Base-by-base conservation (phyloP, 1,284 basidiomycete genomes). In the Trametes sp. region DNA sequence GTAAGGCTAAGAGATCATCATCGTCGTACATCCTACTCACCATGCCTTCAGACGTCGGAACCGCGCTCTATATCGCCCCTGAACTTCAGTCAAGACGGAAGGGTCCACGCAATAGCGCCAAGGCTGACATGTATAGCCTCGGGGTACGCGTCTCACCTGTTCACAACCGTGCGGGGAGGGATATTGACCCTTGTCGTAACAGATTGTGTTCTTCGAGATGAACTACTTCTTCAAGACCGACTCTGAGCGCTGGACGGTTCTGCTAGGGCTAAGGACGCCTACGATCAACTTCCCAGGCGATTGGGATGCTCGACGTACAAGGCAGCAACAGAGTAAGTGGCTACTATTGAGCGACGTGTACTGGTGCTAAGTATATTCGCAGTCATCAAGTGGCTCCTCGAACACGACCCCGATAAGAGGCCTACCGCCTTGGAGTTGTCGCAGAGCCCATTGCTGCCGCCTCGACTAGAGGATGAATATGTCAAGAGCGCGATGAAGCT, bases 191-290 rank as follows among this genome's bases (percentile, higher is more conserved):
- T 45, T 24, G 14, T n/a, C 50, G 23, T 16, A 1, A 19, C 35
- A 94, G 90, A 90, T 98, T 70, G 96, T 98, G 29, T 97, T 98
- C 77, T 98, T 98, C 73, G 96, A 98, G 80, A 98, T 98, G 95
- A 95, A 96, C 74, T 95, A 92, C 80, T 71, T 76, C 23, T 97
- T 98, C 78, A 82, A 85, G n/a, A 98, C 96, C 0, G 89, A 87
- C 2, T 87, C 94, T 57, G 96, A 98, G 74, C 88, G 96, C 16
- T 92, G 94, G 48, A 85, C 85, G 3, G 93, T 96, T 19, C 84
- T 98, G 19, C 48, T 49, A 16, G 48, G 48, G 16, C 16, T 7
- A 90, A 92, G 65, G 87, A 89, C 53, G 75, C 98, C 36, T 82
- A 96, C 13, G 87, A 86, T 97, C 41, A 81, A 84, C 42, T 95